These are phyloP conservation scores for Thuja plicata DNA, from an alignment of 83 land plant genomes.

Conservation along the genomic window DNA sequence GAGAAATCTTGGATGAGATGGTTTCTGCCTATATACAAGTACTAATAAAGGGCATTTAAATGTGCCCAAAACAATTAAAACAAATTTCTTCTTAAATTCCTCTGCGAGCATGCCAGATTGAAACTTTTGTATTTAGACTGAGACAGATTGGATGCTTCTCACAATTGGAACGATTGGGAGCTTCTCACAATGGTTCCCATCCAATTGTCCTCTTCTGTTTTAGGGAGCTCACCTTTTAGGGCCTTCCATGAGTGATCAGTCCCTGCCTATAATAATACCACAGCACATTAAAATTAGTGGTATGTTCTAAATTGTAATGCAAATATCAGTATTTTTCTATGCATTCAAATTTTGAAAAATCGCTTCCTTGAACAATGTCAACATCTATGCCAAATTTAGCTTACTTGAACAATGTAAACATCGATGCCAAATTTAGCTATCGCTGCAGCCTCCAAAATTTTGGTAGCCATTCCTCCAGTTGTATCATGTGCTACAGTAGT, in stretches of 20 bases:
- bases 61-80: neutral
- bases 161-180: conserved; percentile 32
- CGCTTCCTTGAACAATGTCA: conserved; percentile 74
- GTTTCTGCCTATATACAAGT: too few species aligned
- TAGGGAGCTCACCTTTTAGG: conserved; percentile 45
- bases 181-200: conserved; percentile 81
- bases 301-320: neutral
- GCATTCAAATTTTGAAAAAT: neutral
- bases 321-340: neutral
- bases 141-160: conserved; percentile 22
- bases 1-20: too few species aligned
- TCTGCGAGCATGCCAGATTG: neutral
- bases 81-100: neutral
- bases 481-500: conserved; percentile 87
- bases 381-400: conserved; percentile 88
- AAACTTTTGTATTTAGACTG: neutral
- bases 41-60: neutral
- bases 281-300: neutral
- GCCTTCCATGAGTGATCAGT: conserved; percentile 78
- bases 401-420: conserved; percentile 61
- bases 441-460: conserved; percentile 89
- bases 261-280: conserved; percentile 60
- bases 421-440: conserved; percentile 86
- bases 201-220: conserved; percentile 52
- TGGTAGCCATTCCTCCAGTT: conserved; percentile 96